Evolutionary conservation across 441 rosid species (phyloP), one percentile per base, ranked within the genome.

Genomic region (Mallotus repandus): DNA sequence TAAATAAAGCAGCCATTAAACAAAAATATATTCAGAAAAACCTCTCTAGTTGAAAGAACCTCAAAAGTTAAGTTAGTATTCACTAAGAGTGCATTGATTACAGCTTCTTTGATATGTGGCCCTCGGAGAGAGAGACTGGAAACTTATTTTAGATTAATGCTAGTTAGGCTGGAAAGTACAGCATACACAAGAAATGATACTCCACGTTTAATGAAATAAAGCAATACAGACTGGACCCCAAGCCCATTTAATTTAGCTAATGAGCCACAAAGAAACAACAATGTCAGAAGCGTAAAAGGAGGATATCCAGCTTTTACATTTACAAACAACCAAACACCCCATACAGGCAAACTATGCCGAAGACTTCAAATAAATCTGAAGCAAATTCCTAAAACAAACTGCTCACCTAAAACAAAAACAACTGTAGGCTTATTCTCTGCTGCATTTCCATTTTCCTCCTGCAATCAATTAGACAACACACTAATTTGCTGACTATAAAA

Each of bases 321-420:
- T 58, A n/a, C 38, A 58, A 21, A 46, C 15, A 68, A 21, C 46
- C 11, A 16, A 57, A 55, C 12, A 49, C 2, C 7, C n/a, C n/a
- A 18, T 16, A 57, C 41, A 41, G 7, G 65, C 32, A 32, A 7
- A 12, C 22, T 13, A 35, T 10, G 11, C 50, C 0, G 1, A 68
- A 63, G 14, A 69, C 14, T 21, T 12, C 19, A 8, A 53, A 13
- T 21, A 35, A 66, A 55, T 18, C 9, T 22, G 19, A 45, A 53
- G n/a, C 5, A 52, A 38, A 49, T 49, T 52, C 19, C 29, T 53
- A 12, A 41, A 78, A 22, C 12, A 56, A 48, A 56, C 48, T 68
- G 61, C 87, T 80, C 76, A 93, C 98, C 98, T 58, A 94, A 79
- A 80, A 94, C 98, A 84, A 94, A 92, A 75, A 94, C 89, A 79